Evolutionary conservation across 495 filamentous ascomycete species (phyloP), one percentile per base, ranked within the genome.

Genomic region (Tuber calosporum): DNA sequence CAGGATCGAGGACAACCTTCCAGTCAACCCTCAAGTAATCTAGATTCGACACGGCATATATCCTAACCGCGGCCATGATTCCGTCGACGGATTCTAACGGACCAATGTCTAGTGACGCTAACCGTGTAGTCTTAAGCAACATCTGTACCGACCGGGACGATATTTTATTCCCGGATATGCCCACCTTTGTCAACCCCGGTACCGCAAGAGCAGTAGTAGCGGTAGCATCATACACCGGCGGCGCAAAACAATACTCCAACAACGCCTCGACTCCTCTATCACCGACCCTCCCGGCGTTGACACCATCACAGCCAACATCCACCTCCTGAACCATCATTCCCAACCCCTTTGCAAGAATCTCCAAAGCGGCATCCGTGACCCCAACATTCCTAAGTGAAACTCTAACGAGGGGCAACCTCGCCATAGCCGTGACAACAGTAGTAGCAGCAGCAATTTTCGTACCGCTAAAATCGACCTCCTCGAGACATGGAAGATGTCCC

Each of bases 391-490:
- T 38, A 1, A 80, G 42, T 2, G 69, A 36, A 15, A 81, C 70
- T 19, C 39, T 72, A 13, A 40, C 58, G 19, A 80, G 74, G 1
- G 20, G 69, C 15, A 67, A 40, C 8, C n/a, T 9, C 8, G 71
- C 30, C 53, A 73, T 69, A 38, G 62, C 34, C 7, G 36, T 4
- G 3, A 80, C 41, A 0, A 48, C 42, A 5, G 67, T 38, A 13
- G 68, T 2, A 53, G 70, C 26, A 26, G 42, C 34, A 0, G 78
- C 79, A 22, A 67, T 41, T n/a, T n/a, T 41, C 17, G 79, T 78
- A n/a, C 15, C 30, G 1, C 78, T 75, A n/a, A 81, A 79, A 48
- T 81, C 78, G 20, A 81, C 72, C 62, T 42, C 67, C 4, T 66
- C 40, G 30, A 81, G 74, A 8, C 19, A 11, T 5, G 78, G 79